Conservation (phyloP, 768 basidiomycete genomes). For the Antrodiella citrinella region DNA sequence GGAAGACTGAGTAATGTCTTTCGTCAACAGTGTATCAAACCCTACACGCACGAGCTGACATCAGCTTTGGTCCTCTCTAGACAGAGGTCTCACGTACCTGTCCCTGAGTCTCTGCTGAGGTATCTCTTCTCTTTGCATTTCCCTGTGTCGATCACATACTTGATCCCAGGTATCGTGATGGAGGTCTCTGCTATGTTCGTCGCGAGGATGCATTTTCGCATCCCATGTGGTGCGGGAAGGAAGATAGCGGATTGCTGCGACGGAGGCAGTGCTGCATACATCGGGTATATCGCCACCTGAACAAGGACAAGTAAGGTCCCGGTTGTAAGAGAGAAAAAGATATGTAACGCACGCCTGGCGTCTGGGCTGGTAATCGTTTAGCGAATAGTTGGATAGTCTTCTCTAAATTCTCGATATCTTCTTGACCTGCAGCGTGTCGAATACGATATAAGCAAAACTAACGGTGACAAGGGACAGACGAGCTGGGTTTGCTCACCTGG, state of each 20-base stretch:
- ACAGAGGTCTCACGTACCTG: constrained; percentile 37
- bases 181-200: constrained; percentile 99
- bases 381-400: constrained; percentile 65
- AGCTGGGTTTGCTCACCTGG: constrained; percentile 71
- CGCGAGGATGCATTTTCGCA: constrained; percentile 87
- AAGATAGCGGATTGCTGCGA: constrained; percentile 78
- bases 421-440: constrained; percentile 84
- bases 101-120: constrained; percentile 58
- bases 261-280: constrained; percentile 83
- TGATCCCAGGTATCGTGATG: constrained; percentile 93
- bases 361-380: constrained; percentile 55
- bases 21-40: constrained; percentile 79
- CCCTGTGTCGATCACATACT: constrained; percentile 93
- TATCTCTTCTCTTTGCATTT: constrained; percentile 94
- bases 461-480: no score
- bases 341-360: constrained; percentile 35
- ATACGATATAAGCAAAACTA: background rate
- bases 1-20: constrained; percentile 81
- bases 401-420: constrained; percentile 88
- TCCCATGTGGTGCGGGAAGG: constrained; percentile 48
- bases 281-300: constrained; percentile 68
- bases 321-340: background rate
- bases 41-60: constrained; percentile 36
- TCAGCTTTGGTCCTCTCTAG: background rate
- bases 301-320: background rate